Evolutionary conservation across 129 eudicot genomes (phyloP).

Genomic region (carrot (Daucus carota)): DH1_v3.0 NC_030381.2:45424501-45425000

Average conservation of each 20-base stretch:
- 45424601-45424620: not conserved
- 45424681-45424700: not conserved
- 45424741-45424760: not conserved
- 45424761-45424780: not conserved
- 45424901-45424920: not conserved
- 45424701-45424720: not conserved
- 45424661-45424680: not conserved
- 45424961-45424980: not conserved
- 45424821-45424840: not conserved
- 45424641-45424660: not conserved
- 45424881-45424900: not conserved
- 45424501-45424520: too few species aligned
- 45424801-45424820: not conserved
- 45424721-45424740: not conserved
- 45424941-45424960: not conserved
- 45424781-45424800: not conserved
- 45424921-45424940: not conserved
- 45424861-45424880: not conserved
- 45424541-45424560: too few species aligned
- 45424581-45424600: not conserved
- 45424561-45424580: too few species aligned
- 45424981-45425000: not conserved
- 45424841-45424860: not conserved
- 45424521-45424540: too few species aligned
- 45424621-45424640: not conserved